Evolutionary conservation across 768 basidiomycete genomes (phyloP).

Genomic region (Peribolospora baueri): DNA sequence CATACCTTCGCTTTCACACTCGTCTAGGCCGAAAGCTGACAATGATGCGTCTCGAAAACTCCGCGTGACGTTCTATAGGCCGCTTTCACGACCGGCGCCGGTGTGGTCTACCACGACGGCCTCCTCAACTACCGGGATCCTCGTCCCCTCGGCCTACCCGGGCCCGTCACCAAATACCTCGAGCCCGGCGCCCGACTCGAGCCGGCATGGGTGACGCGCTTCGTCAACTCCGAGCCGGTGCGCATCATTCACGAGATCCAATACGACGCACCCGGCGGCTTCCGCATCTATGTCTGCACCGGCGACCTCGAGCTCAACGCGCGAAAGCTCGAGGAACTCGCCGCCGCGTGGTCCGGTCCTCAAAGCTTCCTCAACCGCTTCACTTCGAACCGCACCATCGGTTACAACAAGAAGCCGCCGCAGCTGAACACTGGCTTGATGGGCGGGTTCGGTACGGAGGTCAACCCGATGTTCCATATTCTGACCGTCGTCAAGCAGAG

Average conservation of each 20-base stretch:
- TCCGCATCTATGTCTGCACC: conserved; percentile 12
- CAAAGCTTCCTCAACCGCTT: conserved; percentile 12
- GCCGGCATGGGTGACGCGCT: conserved; percentile 12
- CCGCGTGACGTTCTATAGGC: not conserved
- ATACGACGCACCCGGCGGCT: not conserved
- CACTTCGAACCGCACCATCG: too few relatives aligned
- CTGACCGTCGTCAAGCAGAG: too few relatives aligned
- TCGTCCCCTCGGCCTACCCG: conserved; percentile 12
- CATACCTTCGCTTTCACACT: too few relatives aligned
- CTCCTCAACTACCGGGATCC: conserved; percentile 10
- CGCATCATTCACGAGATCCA: conserved; percentile 14
- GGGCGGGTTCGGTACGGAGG: too few relatives aligned
- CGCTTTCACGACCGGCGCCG: conserved; percentile 14
- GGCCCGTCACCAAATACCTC: conserved; percentile 9
- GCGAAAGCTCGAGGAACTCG: conserved; percentile 6
- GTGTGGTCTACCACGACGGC: conserved; percentile 13
- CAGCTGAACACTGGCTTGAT: too few relatives aligned
- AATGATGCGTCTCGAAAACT: too few relatives aligned
- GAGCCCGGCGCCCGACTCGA: conserved; percentile 13
- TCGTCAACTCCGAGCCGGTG: conserved; percentile 15
- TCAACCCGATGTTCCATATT: too few relatives aligned
- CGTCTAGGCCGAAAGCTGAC: too few relatives aligned
- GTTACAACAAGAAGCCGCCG: too few relatives aligned
- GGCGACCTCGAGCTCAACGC: conserved; percentile 6
- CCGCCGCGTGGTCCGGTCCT: conserved; percentile 9